A percentile compares a stretch with the other conserved stretches of the same genome.
phyloP scores from a whole-genome alignment of 2,329 filamentous ascomycete species.

The Penicillium sp. region DNA sequence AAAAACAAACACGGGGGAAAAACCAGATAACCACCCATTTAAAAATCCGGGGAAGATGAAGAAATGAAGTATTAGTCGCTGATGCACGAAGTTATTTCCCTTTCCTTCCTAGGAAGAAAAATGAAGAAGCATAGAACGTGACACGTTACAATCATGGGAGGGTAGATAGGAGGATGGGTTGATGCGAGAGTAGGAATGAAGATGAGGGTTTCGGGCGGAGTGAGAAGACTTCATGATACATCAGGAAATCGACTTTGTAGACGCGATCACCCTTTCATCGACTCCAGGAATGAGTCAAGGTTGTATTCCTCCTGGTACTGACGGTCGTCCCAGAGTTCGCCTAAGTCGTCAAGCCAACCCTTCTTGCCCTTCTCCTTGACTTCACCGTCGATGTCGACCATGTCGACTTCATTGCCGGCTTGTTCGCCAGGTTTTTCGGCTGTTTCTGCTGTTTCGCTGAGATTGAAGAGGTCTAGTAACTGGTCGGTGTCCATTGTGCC shows the following conservation, averaged over 20 bases:
- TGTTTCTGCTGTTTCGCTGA: slow-evolving; percentile 65
- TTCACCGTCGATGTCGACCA: slow-evolving; percentile 91
- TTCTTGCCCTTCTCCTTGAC: slow-evolving; percentile 95
- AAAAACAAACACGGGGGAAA: neutral
- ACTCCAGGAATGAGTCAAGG: slow-evolving; percentile 90
- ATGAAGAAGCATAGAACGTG: slow-evolving; percentile 2
- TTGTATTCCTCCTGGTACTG: slow-evolving; percentile 99
- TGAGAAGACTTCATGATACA: neutral
- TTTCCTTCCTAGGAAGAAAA: neutral
- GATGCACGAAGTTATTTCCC: slow-evolving; percentile 1
- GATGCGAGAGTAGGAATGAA: neutral
- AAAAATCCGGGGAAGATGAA: neutral
- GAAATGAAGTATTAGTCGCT: slow-evolving; percentile 3
- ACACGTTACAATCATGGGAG: slow-evolving; percentile 8
- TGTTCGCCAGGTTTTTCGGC: slow-evolving; percentile 61
- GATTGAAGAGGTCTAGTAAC: slow-evolving; percentile 92
- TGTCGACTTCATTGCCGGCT: slow-evolving; percentile 61
- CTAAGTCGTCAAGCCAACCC: slow-evolving; percentile 90
- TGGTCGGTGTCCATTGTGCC: slow-evolving; percentile 98
- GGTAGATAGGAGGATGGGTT: neutral
- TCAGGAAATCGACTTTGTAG: neutral
- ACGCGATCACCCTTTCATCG: slow-evolving; percentile 65
- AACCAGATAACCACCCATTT: slow-evolving; percentile 3
- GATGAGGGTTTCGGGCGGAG: neutral
- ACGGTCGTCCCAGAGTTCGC: slow-evolving; percentile 93